phyloP scores from a whole-genome alignment of 805 yeast genomes.

The Metschnikowia gruessii region DNA sequence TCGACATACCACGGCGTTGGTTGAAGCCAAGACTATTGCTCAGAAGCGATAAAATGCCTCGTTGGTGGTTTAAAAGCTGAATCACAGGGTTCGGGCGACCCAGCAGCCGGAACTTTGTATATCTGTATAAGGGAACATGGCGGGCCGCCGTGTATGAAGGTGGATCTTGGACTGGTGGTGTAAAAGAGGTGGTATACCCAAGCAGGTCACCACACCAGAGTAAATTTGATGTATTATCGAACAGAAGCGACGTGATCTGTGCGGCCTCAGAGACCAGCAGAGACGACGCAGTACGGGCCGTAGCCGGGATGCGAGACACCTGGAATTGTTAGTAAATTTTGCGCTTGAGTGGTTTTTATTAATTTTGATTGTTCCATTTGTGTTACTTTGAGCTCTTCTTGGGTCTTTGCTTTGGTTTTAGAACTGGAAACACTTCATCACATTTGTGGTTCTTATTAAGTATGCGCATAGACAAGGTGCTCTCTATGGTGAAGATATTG shows the following conservation, averaged over 20 bases:
- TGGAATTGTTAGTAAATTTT: constrained; percentile 19
- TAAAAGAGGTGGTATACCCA: constrained; percentile 43
- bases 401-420: no score
- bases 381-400: no score
- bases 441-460: no score
- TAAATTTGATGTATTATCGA: constrained; percentile 73
- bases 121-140: constrained; percentile 30
- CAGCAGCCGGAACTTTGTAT: constrained; percentile 35
- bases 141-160: constrained; percentile 9
- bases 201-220: constrained; percentile 80
- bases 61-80: constrained; percentile 31
- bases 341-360: background rate
- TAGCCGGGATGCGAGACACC: constrained; percentile 32
- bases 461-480: no score
- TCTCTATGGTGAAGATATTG: no score
- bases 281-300: constrained; percentile 11
- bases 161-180: constrained; percentile 22
- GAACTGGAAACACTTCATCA: no score
- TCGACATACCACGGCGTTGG: constrained; percentile 33
- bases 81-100: constrained; percentile 21
- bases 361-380: background rate
- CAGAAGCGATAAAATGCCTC: constrained; percentile 37
- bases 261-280: constrained; percentile 12
- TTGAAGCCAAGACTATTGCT: constrained; percentile 31
- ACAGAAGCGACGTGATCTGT: constrained; percentile 35